A percentile compares a stretch with the other conserved stretches of the same genome.
phyloP scores from a whole-genome alignment of 129 eudicot species.

The Arctium minus region DNA sequence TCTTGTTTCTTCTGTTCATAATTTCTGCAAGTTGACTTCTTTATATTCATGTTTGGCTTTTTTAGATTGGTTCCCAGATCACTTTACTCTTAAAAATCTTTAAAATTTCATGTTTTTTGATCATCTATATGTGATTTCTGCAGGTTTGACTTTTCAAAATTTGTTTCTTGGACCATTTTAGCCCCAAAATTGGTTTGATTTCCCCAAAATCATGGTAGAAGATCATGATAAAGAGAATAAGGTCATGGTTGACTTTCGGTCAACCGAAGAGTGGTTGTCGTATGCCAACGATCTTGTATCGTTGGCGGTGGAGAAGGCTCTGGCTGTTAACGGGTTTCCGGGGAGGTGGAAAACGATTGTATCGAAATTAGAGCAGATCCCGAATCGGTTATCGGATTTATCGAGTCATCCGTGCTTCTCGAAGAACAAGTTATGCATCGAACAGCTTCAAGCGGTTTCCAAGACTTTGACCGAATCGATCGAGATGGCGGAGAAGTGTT shows the following conservation, averaged over 20 bases:
- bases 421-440: constrained; percentile 70
- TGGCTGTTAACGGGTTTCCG: constrained; percentile 61
- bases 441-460: constrained; percentile 69
- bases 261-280: constrained; percentile 74
- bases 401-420: constrained; percentile 89
- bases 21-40: constrained; percentile 11
- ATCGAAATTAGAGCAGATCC: constrained; percentile 75
- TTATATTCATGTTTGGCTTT: background rate
- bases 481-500: constrained; percentile 53
- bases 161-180: constrained; percentile 1
- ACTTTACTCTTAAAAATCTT: background rate
- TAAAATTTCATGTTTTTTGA: background rate
- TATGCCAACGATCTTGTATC: constrained; percentile 73
- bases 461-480: constrained; percentile 56
- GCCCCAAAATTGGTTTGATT: constrained; percentile 4
- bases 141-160: constrained; percentile 25
- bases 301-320: constrained; percentile 54
- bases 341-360: constrained; percentile 82
- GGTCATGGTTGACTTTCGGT: constrained; percentile 25
- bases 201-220: constrained; percentile 23
- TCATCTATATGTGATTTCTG: background rate
- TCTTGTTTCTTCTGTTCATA: constrained; percentile 6
- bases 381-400: constrained; percentile 64
- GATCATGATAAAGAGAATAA: constrained; percentile 22
- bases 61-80: background rate